phyloP scores from a whole-genome alignment of 805 yeast species.

The Schwanniomyces pseudopolymorphus region DNA sequence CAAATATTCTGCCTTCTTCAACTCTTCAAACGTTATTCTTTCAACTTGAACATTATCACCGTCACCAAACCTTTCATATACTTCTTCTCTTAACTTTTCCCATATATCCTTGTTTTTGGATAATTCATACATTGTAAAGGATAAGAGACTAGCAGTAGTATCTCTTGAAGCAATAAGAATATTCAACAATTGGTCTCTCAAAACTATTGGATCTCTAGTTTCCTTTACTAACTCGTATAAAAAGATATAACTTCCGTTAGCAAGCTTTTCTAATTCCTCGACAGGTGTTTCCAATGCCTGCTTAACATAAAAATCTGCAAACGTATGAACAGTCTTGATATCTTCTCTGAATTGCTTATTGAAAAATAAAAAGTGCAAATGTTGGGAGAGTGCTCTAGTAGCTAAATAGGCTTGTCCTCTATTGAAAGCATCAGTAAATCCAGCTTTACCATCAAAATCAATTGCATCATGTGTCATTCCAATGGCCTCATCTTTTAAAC shows the following conservation, averaged over 20 bases:
- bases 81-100: constrained; percentile 35
- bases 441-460: constrained; percentile 26
- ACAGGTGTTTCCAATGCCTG: constrained; percentile 32
- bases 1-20: constrained; percentile 48
- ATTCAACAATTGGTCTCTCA: constrained; percentile 52
- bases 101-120: constrained; percentile 42
- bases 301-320: constrained; percentile 39
- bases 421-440: constrained; percentile 37
- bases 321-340: constrained; percentile 24
- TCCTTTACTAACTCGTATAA: constrained; percentile 49
- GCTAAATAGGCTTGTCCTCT: constrained; percentile 32
- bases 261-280: constrained; percentile 28
- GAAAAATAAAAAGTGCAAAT: constrained; percentile 24
- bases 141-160: constrained; percentile 52
- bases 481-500: constrained; percentile 26
- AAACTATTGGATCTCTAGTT: constrained; percentile 45
- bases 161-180: constrained; percentile 56
- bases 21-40: constrained; percentile 45
- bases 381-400: constrained; percentile 32
- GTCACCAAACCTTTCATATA: constrained; percentile 30
- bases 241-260: constrained; percentile 43
- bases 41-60: constrained; percentile 34
- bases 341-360: constrained; percentile 27
- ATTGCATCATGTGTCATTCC: constrained; percentile 22
- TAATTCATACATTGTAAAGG: constrained; percentile 46